Evolutionary conservation across 2,329 filamentous ascomycete genomes (phyloP), one percentile per base, ranked within the genome.

Genomic region (Alternaria tenuissima): DNA sequence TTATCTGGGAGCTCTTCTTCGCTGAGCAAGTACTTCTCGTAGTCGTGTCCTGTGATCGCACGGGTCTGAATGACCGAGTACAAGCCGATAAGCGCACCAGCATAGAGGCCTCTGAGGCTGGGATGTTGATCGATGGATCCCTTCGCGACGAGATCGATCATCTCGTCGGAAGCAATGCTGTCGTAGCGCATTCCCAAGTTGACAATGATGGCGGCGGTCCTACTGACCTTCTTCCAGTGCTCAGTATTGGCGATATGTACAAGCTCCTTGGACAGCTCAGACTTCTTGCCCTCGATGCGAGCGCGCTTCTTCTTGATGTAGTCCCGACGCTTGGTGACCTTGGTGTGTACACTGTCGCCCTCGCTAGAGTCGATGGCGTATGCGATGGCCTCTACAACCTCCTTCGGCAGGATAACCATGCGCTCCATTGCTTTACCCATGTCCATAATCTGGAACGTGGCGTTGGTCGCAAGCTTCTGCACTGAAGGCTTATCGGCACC

Each of bases 141-240:
- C 38, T 86, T 84, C 9, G 91, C 89, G 38, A 96, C 89, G 7
- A 99, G 85, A 51, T 96, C 89, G 55, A 98, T 87, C 77, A 98
- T 91, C 59, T 90, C 87, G 18, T 90, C 84, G 1, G 92, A 92
- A 6, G 93, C 93, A 63, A 99, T 87, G 18, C 88, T 91, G 66
- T 97, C 91, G 70, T 98, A 97, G n/a, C 95, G 89, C 64, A 97
- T 87, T 58, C 93, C 94, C 63, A 97, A 85, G 61, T 95, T 96
- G 57, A 94, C 88, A 5, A 96, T 92, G 75, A 99, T 95, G 36
- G 96, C 91, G 9, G 92, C 91, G 57, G 94, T 96, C 28, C 94
- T 87, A 52, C 89, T 93, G 6, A 94, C 94, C 69, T 97, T 94
- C 82, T 97, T 98, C 95, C 95, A 99, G 75, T 99, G 96, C 0